Evolutionary conservation across 129 eudicot genomes (phyloP), one percentile per base, ranked within the genome.

Genomic region (Helichrysum umbraculigerum): DNA sequence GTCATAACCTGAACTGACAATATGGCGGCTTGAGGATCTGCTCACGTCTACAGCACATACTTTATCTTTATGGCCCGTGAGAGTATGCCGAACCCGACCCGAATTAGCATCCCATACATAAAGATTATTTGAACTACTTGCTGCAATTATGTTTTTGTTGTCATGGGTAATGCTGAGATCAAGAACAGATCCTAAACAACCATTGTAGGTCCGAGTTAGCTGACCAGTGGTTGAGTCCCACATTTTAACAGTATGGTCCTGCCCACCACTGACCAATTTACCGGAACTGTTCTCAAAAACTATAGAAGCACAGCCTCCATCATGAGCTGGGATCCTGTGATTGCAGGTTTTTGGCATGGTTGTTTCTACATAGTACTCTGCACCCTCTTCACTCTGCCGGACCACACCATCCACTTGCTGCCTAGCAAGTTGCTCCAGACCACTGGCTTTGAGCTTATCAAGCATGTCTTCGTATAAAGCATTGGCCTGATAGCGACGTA

Each of bases 331-430:
- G 78, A 91, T 87, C 73, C 91, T 79, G 76, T 85, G 82, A 58
- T 82, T 85, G 87, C 86, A 87, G 56, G 86, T 62, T 25, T 69
- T 79, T 7, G 98, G 98, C 25, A 93, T 72, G 33, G 83, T 82
- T 7, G 96, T 87, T 78, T 93, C 98, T 14, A 79, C 88, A 17
- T 87, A 91, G 70, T 73, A 88, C 73, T 91, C 96, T 0, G 97
- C 92, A 70, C 97, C 97, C 70, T 90, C 98, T 85, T 93, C 98
- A 69, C 92, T 76, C 68, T 78, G 98, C 67, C 98, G 96, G 68
- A 93, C 96, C 61, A 93, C 87, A 47, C 98, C 98, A 65, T 93
- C 98, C 56, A 93, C 96, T 84, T 93, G 97, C 74, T 85, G 87
- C 63, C 87, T 84, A 20, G 98, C 97, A 29, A 90, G 91, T 83